Conservation (phyloP, 257 asterid genomes). For the Ehretia macrophylla region DNA sequence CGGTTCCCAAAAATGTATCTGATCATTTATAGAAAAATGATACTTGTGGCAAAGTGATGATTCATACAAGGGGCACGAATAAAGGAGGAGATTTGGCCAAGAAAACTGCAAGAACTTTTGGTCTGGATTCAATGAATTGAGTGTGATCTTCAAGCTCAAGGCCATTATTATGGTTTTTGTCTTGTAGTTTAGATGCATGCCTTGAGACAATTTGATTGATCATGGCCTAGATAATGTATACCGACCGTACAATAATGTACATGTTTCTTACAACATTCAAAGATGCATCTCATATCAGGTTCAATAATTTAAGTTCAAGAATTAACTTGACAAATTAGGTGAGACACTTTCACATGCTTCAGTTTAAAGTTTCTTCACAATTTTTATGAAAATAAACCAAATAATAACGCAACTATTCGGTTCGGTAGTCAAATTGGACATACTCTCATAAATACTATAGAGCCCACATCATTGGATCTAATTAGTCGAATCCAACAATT, state of each 20-base stretch:
- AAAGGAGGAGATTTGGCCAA: slow-evolving; percentile 2
- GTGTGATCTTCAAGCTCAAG: background rate
- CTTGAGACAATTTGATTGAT: slow-evolving; percentile 8
- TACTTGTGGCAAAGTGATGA: too few relatives aligned
- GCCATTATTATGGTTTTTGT: slow-evolving; percentile 23
- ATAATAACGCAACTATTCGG: too few relatives aligned
- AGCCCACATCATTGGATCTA: too few relatives aligned
- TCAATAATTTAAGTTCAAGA: background rate
- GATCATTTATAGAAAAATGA: too few relatives aligned
- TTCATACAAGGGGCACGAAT: background rate
- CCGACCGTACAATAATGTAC: slow-evolving; percentile 44
- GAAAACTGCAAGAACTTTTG: background rate
- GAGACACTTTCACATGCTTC: background rate
- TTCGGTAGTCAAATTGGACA: too few relatives aligned
- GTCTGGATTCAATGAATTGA: slow-evolving; percentile 36
- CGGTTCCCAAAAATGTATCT: too few relatives aligned
- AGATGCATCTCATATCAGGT: background rate
- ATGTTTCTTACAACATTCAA: slow-evolving; percentile 1
- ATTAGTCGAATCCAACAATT: too few relatives aligned
- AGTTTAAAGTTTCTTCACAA: background rate
- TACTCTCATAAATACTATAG: too few relatives aligned
- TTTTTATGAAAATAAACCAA: background rate
- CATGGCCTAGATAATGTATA: slow-evolving; percentile 13
- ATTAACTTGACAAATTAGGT: background rate
- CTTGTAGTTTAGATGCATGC: slow-evolving; percentile 39